Conservation (phyloP, 2,329 filamentous ascomycete genomes). For the Cladorrhinum sp. region DNA sequence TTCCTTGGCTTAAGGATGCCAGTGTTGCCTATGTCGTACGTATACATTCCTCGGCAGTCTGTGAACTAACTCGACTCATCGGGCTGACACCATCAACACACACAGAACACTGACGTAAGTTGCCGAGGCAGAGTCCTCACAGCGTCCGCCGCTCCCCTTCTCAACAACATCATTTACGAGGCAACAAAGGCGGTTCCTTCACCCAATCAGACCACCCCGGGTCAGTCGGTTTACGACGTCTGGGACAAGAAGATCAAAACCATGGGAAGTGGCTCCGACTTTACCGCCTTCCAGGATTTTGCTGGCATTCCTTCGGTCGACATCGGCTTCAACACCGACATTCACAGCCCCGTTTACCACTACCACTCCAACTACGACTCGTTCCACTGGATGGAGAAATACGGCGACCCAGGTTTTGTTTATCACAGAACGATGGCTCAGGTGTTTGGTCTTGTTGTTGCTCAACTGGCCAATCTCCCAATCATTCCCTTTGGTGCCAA, state of each 20-base stretch:
- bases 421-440: constrained; percentile 68
- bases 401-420: constrained; percentile 65
- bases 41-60: background rate
- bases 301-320: constrained; percentile 65
- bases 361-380: constrained; percentile 93
- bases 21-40: constrained; percentile 69
- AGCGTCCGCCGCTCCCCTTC: constrained; percentile 67
- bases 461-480: constrained; percentile 58
- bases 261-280: constrained; percentile 72
- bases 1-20: constrained; percentile 72
- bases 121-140: constrained; percentile 62
- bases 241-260: constrained; percentile 62
- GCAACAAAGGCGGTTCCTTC: constrained; percentile 62
- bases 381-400: constrained; percentile 83
- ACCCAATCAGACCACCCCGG: constrained; percentile 69
- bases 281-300: constrained; percentile 71
- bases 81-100: constrained; percentile 1
- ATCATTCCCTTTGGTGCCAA: constrained; percentile 62
- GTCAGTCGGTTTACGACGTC: constrained; percentile 66
- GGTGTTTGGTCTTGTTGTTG: constrained; percentile 59
- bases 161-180: constrained; percentile 70
- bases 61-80: background rate
- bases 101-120: constrained; percentile 72
- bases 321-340: constrained; percentile 52
- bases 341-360: constrained; percentile 61